phyloP scores from a whole-genome alignment of 495 filamentous ascomycete genomes.

The Bacidia gigantensis region DNA sequence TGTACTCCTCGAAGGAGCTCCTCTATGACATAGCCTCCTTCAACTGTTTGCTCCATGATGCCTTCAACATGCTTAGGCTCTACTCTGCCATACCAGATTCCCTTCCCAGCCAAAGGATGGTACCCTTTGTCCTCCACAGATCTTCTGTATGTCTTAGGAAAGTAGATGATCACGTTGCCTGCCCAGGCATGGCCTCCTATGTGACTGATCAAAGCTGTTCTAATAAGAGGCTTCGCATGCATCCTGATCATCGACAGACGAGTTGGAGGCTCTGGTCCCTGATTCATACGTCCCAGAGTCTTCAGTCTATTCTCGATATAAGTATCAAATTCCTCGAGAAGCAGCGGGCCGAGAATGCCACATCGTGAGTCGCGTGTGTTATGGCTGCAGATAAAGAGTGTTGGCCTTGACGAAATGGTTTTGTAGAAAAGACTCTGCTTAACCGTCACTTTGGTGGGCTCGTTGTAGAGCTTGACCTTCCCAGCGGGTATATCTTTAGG shows the following conservation, averaged over 20 bases:
- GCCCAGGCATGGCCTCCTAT: constrained; percentile 89
- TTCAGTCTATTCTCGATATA: constrained; percentile 21
- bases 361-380: constrained; percentile 66
- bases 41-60: constrained; percentile 66
- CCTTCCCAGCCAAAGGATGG: constrained; percentile 55
- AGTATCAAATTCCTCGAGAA: constrained; percentile 52
- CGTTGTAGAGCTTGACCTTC: constrained; percentile 41
- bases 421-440: background rate
- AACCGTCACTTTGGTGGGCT: constrained; percentile 21
- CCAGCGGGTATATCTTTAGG: background rate
- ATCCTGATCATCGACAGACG: too few relatives aligned
- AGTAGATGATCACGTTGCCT: constrained; percentile 83
- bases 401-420: background rate
- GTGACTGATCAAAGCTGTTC: constrained; percentile 52
- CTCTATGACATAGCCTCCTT: constrained; percentile 54
- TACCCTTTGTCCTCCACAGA: constrained; percentile 19
- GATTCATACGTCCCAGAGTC: too few relatives aligned
- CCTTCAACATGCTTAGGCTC: constrained; percentile 79
- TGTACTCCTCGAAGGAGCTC: constrained; percentile 45
- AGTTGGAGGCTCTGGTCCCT: too few relatives aligned
- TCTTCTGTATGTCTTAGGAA: constrained; percentile 43
- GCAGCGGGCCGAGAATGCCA: constrained; percentile 60
- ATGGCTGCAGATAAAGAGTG: constrained; percentile 59
- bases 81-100: constrained; percentile 88
- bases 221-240: background rate